Evolutionary conservation across 148 eudicot genomes (phyloP), one percentile per base, ranked within the genome.

Genomic region (Vaccinium macrocarpon): DNA sequence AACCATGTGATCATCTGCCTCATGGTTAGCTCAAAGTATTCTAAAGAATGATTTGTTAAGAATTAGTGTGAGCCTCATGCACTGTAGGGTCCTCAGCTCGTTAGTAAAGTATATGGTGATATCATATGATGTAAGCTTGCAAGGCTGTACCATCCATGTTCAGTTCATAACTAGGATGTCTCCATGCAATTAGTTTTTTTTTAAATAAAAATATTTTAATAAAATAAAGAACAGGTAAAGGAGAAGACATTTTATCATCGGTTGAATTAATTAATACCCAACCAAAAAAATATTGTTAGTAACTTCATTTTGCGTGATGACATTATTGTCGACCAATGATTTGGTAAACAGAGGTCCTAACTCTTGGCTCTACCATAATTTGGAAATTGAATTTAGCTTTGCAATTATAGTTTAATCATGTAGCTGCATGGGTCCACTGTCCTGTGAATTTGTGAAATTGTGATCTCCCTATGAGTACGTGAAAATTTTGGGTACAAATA

Each of bases 1-100:
- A n/a, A 76, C 27, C 78, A 42, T 46, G 79, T 76, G 79, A 76
- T 46, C 79, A 21, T 21, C 79, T 76, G 55, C 79, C 79, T 48
- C 5, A 21, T 18, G 48, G 2, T 76, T 76, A 7, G 21, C 23
- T 72, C 21, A 72, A 16, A 72, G 50, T 18, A 6, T 72, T 35
- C 48, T 42, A 42, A 42, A 42, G 46, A 42, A 42, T 42, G 46
- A 42, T 42, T 42, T 4, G 46, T 42, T 42, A 42, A 42, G 46
- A 42, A 42, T 42, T 42, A 32, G 42, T 38, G 42, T 38, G 42
- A 38, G 42, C 42, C 42, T 0, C 42, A 5, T 38, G 42, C 42
- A 38, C 42, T 38, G 42, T 38, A 5, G 42, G 5, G 42, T 38
- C 42, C 42, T 38, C 42, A 38, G 5, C 42, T 38, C 4, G 42